These are phyloP conservation scores for Penicillium canescens DNA, from an alignment of 495 filamentous ascomycete genomes.

Conservation along the genomic window DNA sequence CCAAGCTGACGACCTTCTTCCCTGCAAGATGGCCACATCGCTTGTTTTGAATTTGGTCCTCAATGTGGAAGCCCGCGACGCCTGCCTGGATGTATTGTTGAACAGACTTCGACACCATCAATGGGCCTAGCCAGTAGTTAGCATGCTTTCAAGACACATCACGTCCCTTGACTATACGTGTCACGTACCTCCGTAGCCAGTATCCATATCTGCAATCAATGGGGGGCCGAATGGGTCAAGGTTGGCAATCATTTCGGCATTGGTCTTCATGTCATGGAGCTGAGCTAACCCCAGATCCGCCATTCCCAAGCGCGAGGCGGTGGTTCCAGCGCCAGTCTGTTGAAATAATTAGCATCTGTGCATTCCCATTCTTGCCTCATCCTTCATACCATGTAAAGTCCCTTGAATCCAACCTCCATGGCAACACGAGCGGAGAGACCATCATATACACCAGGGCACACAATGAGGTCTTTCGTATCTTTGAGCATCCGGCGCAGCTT, in stretches of 20 bases:
- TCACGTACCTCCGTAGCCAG: slow-evolving; percentile 57
- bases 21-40: slow-evolving; percentile 63
- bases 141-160: background rate
- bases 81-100: slow-evolving; percentile 64
- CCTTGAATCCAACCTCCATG: slow-evolving; percentile 59
- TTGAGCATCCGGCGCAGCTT: slow-evolving; percentile 48
- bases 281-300: slow-evolving; percentile 67
- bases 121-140: slow-evolving; percentile 39
- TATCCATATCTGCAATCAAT: slow-evolving; percentile 73
- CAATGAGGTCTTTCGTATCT: slow-evolving; percentile 43
- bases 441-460: slow-evolving; percentile 70
- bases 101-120: slow-evolving; percentile 65
- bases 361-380: background rate
- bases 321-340: slow-evolving; percentile 69
- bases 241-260: slow-evolving; percentile 66
- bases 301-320: slow-evolving; percentile 61
- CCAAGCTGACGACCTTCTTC: slow-evolving; percentile 58
- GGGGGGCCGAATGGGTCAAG: slow-evolving; percentile 57
- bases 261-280: slow-evolving; percentile 64
- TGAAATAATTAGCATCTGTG: slow-evolving; percentile 3
- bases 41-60: slow-evolving; percentile 69
- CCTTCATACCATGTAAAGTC: slow-evolving; percentile 64
- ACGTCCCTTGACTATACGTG: background rate
- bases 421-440: slow-evolving; percentile 67
- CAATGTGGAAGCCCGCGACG: slow-evolving; percentile 71